Evolutionary conservation across 768 basidiomycete species (phyloP), one percentile per base, ranked within the genome.

Genomic region (Coprinellus aureogranulatus): DNA sequence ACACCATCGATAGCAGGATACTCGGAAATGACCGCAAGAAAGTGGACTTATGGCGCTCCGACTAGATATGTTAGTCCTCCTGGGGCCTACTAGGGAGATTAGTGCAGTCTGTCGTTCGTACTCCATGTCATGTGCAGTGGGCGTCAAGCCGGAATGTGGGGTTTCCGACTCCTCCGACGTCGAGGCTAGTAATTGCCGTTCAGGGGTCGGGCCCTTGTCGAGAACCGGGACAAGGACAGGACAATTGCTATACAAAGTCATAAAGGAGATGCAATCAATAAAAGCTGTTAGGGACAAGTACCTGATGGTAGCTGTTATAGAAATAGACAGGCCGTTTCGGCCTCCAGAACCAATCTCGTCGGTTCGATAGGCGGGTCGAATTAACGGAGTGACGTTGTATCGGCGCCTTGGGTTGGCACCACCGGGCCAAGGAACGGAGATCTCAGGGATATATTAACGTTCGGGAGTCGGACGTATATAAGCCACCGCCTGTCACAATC

Each of bases 341-440:
- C 28, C 48, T 49, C 48, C 28, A 28, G 48, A 49, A 25, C 23
- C 50, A 37, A 22, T 39, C 50, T 52, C 50, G 50, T 39, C 50
- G 14, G 50, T 34, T 52, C 50, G 50, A 39, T 37, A 52, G 11
- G n/a, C 18, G 28, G 48, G 48, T 14, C n/a, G n/a, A n/a, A 14
- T 34, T 6, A 30, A 52, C 3, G 31, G 31, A 37, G 50, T 52
- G 50, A 23, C 22, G 49, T 34, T 34, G 34, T 34, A 34, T 34
- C 34, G 34, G 34, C 14, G 34, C 34, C 34, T 34, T 6, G 34
- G 14, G 14, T 34, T 34, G 34, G 34, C 14, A 14, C 34, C 34
- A 34, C 34, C 8, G 34, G 34, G 34, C 34, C 14, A 34, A 34
- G 34, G n/a, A n/a, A n/a, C n/a, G n/a, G n/a, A n/a, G n/a, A n/a